Percentiles rank a stretch among this genome's conserved stretches.
These are phyloP conservation scores for Hygrophorus pudorinus DNA, from an alignment of 768 basidiomycete genomes.

Conservation along the genomic window DNA sequence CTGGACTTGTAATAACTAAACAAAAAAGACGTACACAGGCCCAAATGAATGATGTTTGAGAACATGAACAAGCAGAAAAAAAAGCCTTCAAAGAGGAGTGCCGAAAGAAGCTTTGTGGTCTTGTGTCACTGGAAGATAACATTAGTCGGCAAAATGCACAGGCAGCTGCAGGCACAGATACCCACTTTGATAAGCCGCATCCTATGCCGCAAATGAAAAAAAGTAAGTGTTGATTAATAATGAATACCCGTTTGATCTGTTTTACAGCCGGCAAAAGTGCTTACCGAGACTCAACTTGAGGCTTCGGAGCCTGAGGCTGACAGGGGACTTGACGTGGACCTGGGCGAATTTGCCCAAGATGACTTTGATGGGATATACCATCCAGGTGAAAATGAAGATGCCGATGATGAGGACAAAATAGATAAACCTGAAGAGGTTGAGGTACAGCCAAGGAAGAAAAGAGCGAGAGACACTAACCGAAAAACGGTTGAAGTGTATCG, in stretches of 20 bases:
- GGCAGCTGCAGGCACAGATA: not conserved
- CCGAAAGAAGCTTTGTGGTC: not conserved
- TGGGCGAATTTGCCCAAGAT: no score
- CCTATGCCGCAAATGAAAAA: not conserved
- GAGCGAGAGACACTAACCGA: no score
- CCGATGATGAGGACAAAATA: no score
- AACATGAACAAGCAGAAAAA: not conserved
- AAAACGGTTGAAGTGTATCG: no score
- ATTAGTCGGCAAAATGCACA: not conserved
- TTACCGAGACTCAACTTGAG: no score
- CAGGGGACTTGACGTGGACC: no score
- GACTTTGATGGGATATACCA: no score
- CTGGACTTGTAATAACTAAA: not conserved
- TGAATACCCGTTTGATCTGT: not conserved
- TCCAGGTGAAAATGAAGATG: no score
- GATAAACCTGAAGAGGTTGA: no score
- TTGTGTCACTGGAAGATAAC: not conserved
- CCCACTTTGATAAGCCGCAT: not conserved
- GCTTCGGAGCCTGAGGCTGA: no score
- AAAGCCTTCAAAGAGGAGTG: not conserved
- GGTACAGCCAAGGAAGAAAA: no score
- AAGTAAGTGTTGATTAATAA: not conserved
- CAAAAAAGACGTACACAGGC: not conserved
- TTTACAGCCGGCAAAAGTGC: no score
- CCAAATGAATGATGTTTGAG: not conserved